A percentile compares a stretch with the other conserved stretches of the same genome.
Conservation (phyloP, 352 stramenopile genomes). For the Thalassiosira hispida region DNA sequence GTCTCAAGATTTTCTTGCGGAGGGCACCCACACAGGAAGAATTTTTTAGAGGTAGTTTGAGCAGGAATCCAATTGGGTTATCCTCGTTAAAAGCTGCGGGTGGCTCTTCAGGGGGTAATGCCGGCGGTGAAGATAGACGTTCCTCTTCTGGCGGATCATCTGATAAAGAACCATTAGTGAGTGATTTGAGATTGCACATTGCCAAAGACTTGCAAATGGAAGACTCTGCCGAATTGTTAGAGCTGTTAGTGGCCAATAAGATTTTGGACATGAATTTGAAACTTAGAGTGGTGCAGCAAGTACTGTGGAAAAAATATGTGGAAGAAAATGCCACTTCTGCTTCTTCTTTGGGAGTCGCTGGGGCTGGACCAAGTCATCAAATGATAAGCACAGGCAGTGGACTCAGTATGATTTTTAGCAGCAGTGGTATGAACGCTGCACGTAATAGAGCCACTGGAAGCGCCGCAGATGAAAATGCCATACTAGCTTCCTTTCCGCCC, state of each 20-base stretch:
- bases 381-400: conserved; percentile 64
- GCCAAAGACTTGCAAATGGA: conserved; percentile 88
- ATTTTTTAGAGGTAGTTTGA: conserved; percentile 84
- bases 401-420: conserved; percentile 77
- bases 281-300: conserved; percentile 75
- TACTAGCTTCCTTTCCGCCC: conserved; percentile 65
- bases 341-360: conserved; percentile 35
- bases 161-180: conserved; percentile 64
- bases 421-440: conserved; percentile 27
- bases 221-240: conserved; percentile 84
- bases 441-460: conserved; percentile 3
- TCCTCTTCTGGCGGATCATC: conserved; percentile 13
- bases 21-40: conserved; percentile 86
- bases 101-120: neutral
- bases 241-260: conserved; percentile 85
- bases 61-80: conserved; percentile 77
- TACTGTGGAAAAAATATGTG: conserved; percentile 84
- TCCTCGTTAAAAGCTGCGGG: conserved; percentile 35
- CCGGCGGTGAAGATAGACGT: neutral
- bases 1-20: conserved; percentile 81
- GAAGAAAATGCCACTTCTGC: conserved; percentile 70
- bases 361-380: conserved; percentile 41
- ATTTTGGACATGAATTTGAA: conserved; percentile 82
- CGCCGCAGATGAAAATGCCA: conserved; percentile 43
- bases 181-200: conserved; percentile 85